Evolutionary conservation across 2,329 filamentous ascomycete species (phyloP), one percentile per base, ranked within the genome.

Genomic region (Beauveria caledonica): DNA sequence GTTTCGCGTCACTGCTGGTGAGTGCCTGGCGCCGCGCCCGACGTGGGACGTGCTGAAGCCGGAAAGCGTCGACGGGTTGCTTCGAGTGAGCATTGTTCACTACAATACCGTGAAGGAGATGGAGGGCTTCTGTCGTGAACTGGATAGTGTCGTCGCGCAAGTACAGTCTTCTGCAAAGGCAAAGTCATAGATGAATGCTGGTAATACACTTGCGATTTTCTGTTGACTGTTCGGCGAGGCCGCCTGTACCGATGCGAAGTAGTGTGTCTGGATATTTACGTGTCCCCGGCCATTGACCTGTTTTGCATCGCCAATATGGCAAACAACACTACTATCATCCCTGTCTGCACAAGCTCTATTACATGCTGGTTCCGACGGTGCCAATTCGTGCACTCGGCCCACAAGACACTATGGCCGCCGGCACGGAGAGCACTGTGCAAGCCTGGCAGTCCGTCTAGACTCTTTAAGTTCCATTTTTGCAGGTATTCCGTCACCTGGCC

Each of bases 41-140:
- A 50, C 48, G 10, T 27, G 52, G 33, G 33, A 55, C 40, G 52
- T 55, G 8, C 52, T 55, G 15, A 40, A 19, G 11, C 52, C 52
- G 6, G 40, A 55, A 13, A 45, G 29, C 40, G 25, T 27, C n/a
- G 55, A 58, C 8, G 55, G 55, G 3, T 15, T 58, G 25, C 25
- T 58, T 49, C 55, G 55, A 13, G 15, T 27, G 2, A 36, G 25
- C 23, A 49, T 58, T 39, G 25, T 58, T n/a, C 55, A 58, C 7
- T 58, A 58, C 10, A 58, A 50, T 50, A 58, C 55, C 5, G n/a
- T 62, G 4, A 45, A 59, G 1, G 60, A 63, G 51, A 36, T n/a
- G 5, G 9, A 39, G 19, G 21, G n/a, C 3, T 19, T 51, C 2
- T 51, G 49, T 15, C n/a, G 23, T 17, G 49, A 39, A 29, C 49